Evolutionary conservation across 2,329 filamentous ascomycete species (phyloP).

Genomic region (Sporothrix brunneoviolacea): DNA sequence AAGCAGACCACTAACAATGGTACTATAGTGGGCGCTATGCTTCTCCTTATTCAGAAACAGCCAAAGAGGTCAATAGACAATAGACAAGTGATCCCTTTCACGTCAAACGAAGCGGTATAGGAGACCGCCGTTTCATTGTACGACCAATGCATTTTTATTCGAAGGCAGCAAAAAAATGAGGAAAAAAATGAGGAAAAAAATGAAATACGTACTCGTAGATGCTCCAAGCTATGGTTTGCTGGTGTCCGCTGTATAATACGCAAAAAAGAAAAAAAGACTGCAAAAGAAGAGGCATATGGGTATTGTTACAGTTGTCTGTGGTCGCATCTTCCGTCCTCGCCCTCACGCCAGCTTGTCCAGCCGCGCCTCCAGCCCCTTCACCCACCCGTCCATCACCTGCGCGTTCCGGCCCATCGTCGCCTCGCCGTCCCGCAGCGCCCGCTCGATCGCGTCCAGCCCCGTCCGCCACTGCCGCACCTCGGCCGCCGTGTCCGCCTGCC

Average conservation of each 20-base stretch:
- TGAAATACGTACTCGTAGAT: too few species aligned
- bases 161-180: too few species aligned
- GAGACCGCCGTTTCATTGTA: too few species aligned
- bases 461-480: slow-evolving; percentile 85
- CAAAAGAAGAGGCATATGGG: background rate
- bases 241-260: too few species aligned
- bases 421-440: slow-evolving; percentile 63
- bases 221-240: too few species aligned
- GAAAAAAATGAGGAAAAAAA: too few species aligned
- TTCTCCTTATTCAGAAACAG: too few species aligned
- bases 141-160: too few species aligned
- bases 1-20: too few species aligned
- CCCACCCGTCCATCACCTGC: slow-evolving; percentile 80
- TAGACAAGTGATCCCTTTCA: too few species aligned
- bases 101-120: background rate
- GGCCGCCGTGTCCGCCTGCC: slow-evolving; percentile 72
- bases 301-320: background rate
- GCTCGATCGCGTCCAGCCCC: slow-evolving; percentile 72
- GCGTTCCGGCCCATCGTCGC: slow-evolving; percentile 70
- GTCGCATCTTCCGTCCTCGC: background rate
- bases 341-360: slow-evolving; percentile 49
- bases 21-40: too few species aligned
- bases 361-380: slow-evolving; percentile 76
- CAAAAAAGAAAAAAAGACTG: background rate
- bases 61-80: too few species aligned